A percentile compares a stretch with the other conserved stretches of the same genome.
Conservation (phyloP, 164 flowering plant species). For the Pachysandra terminalis region DNA sequence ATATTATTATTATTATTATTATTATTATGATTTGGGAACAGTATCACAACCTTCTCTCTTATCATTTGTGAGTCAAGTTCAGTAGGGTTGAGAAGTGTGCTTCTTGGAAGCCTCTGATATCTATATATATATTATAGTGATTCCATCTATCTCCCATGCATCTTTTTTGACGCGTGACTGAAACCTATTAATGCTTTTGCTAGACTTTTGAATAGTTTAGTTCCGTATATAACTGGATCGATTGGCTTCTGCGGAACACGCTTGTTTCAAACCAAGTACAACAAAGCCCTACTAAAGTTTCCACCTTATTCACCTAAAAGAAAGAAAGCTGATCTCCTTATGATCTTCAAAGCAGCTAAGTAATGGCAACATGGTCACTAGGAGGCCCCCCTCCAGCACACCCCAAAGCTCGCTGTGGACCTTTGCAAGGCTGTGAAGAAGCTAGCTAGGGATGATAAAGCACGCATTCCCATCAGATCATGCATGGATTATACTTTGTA, state of each 20-base stretch:
- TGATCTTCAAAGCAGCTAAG: background rate
- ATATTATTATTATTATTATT: too few relatives aligned
- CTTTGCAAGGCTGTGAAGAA: constrained; percentile 13
- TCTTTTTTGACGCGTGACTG: constrained; percentile 41
- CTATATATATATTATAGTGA: too few relatives aligned
- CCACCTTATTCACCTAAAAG: background rate
- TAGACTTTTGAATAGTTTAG: constrained; percentile 27
- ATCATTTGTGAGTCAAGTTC: too few relatives aligned
- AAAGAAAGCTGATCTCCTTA: background rate
- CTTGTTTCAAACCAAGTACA: constrained; percentile 13
- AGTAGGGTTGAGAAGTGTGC: background rate
- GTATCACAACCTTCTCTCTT: background rate
- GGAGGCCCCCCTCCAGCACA: constrained; percentile 2
- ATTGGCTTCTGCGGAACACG: background rate
- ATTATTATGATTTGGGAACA: too few relatives aligned
- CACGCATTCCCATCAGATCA: constrained; percentile 10
- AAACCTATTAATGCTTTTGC: constrained; percentile 25
- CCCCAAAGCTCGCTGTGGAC: constrained; percentile 13
- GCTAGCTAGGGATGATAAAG: constrained; percentile 1
- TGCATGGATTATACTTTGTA: constrained; percentile 13
- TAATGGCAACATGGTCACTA: constrained; percentile 4
- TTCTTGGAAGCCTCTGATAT: constrained; percentile 3
- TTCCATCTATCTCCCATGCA: constrained; percentile 17
- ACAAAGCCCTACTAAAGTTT: constrained; percentile 14
- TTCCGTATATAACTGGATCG: constrained; percentile 5